Base-by-base conservation (phyloP, 1,284 basidiomycete species). In the Rhodotorula sp. region DNA sequence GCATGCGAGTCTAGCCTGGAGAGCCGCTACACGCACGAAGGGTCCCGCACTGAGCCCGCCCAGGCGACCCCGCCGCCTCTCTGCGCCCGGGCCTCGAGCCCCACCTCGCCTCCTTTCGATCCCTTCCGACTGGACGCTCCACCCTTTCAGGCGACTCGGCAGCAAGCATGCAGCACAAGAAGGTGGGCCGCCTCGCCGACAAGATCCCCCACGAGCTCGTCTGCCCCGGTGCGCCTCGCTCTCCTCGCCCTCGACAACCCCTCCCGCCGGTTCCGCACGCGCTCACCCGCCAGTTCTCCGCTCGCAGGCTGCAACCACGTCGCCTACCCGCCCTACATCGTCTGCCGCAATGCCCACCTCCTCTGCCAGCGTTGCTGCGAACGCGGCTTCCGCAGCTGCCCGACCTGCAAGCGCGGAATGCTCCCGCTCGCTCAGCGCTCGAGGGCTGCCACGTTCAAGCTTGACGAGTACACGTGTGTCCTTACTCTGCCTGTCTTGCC, bases 261-360 rank as follows among this genome's bases (percentile, higher is more conserved):
- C n/a, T 15, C 17, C 29, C 1, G 5, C 10, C 13, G 7, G 22
- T 12, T 21, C 19, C 29, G 29, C 15, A 12, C 29, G 54, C 22
- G 37, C 36, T 39, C 36, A 0, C 1, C 3, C 4, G 25, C 25
- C 9, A 22, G 1, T 27, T 19, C 34, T 5, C 1, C 21, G 5
- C 29, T 12, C 19, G 29, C 34, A 57, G 36, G 5, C 25, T 39
- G 55, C 10, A 3, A 10, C 0, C 12, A 25, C 12, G 55, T 36
- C 22, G 55, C 55, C 3, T 39, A n/a, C 22, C 55, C 55, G 36
- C 36, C 55, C 25, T 1, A 21, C 7, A 7, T 60, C 37, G n/a
- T 36, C 25, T 67, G 66, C 60, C 53, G 10, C 3, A 34, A 10
- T 2, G 54, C 29, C 0, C 54, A 55, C 34, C 34, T 34, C 34